These are phyloP conservation scores for Nannochloropsis gaditana DNA, from an alignment of 108 stramenopile species.

Conservation along the genomic window DNA sequence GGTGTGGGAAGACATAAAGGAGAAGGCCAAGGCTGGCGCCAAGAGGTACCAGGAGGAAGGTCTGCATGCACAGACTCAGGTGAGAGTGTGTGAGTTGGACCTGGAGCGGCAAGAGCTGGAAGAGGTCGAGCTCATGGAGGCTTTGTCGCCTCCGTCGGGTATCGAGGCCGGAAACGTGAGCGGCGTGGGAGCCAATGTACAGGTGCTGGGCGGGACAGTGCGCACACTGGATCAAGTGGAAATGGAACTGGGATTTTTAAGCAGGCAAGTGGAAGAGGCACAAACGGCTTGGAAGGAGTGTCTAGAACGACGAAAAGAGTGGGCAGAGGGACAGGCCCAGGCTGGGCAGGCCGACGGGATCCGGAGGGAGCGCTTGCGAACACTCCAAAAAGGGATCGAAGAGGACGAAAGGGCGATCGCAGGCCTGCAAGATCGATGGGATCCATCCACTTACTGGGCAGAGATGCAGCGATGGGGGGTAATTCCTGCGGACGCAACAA, in stretches of 20 bases:
- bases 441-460: background rate
- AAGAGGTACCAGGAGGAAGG: background rate
- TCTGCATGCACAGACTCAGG: background rate
- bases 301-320: background rate
- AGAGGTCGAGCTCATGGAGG: background rate
- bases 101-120: constrained; percentile 16
- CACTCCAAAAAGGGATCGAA: background rate
- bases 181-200: background rate
- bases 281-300: background rate
- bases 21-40: background rate
- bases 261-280: background rate
- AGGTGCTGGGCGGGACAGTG: background rate
- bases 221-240: background rate
- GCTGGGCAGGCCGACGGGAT: background rate
- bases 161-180: background rate
- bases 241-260: background rate
- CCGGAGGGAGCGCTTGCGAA: background rate
- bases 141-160: background rate
- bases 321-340: background rate
- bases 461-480: constrained; percentile 15
- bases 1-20: background rate
- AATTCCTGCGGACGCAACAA: background rate
- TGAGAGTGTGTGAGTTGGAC: background rate
- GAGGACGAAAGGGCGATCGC: background rate
- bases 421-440: background rate